phyloP scores from a whole-genome alignment of 2,329 filamentous ascomycete genomes.

The Pestalotiopsis sp. region DNA sequence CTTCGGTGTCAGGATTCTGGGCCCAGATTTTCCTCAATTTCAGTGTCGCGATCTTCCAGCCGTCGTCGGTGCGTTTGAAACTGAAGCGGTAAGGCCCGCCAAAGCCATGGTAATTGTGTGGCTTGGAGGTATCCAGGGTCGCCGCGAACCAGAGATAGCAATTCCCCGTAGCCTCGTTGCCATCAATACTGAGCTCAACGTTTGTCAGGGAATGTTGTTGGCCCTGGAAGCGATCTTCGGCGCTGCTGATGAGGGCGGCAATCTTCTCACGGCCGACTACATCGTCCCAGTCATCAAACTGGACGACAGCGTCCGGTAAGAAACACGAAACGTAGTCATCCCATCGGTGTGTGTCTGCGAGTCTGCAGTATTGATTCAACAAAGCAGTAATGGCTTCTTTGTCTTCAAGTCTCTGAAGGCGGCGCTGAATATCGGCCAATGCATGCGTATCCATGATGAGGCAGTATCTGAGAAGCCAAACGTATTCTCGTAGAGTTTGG shows the following conservation, averaged over 20 bases:
- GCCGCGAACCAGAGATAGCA: constrained; percentile 12
- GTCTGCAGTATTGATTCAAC: constrained; percentile 7
- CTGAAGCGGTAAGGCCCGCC: background rate
- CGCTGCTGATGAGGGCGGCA: background rate
- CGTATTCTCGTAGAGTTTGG: background rate
- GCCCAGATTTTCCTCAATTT: no score
- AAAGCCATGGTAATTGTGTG: constrained; percentile 11
- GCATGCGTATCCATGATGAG: background rate
- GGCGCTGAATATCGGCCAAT: constrained; percentile 1
- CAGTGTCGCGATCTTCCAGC: no score
- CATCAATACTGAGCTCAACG: constrained; percentile 6
- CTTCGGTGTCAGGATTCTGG: no score
- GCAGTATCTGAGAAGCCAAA: background rate
- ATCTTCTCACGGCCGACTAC: constrained; percentile 9
- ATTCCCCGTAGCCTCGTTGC: background rate
- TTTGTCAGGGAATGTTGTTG: constrained; percentile 7
- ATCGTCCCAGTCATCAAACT: constrained; percentile 5
- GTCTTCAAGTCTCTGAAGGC: constrained; percentile 9
- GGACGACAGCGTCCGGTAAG: constrained; percentile 1
- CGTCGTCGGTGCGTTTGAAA: background rate
- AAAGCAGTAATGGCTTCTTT: constrained; percentile 7
- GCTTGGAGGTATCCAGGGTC: constrained; percentile 9
- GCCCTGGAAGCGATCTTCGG: constrained; percentile 10
- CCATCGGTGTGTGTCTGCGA: constrained; percentile 6
- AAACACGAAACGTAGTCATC: constrained; percentile 1